Evolutionary conservation across 2,329 filamentous ascomycete genomes (phyloP).

Genomic region (Aspergillus latus): DNA sequence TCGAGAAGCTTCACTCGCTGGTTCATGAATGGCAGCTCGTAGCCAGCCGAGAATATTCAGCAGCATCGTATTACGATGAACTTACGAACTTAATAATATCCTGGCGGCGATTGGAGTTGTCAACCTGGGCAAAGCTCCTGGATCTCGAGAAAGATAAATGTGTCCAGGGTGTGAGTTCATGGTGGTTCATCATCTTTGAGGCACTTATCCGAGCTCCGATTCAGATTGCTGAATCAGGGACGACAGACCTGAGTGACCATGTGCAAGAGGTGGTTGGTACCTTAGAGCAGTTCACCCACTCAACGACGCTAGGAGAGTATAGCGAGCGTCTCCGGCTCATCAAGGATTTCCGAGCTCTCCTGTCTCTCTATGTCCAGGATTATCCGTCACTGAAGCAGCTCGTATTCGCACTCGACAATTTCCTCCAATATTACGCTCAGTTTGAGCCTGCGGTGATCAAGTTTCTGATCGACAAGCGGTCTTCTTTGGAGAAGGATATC

Average conservation of each 20-base stretch:
- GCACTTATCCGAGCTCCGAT: conserved; percentile 76
- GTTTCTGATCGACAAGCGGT: conserved; percentile 65
- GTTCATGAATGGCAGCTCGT: conserved; percentile 96
- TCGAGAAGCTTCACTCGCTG: conserved; percentile 81
- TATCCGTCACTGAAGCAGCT: conserved; percentile 60
- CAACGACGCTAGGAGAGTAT: conserved; percentile 80
- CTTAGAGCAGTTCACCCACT: conserved; percentile 74
- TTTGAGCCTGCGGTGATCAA: conserved; percentile 68
- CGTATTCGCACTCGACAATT: conserved; percentile 67
- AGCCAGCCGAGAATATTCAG: conserved; percentile 76
- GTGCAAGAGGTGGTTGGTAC: conserved; percentile 69
- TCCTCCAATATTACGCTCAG: conserved; percentile 71
- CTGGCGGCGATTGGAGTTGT: conserved; percentile 88
- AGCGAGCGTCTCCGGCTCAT: conserved; percentile 70
- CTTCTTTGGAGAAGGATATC: conserved; percentile 82
- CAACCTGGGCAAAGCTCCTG: conserved; percentile 86
- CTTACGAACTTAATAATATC: conserved; percentile 78
- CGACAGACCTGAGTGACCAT: conserved; percentile 64
- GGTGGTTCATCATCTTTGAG: conserved; percentile 98
- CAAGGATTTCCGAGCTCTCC: conserved; percentile 60
- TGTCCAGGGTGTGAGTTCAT: conserved; percentile 74
- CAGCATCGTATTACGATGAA: conserved; percentile 68
- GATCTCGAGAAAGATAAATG: conserved; percentile 79
- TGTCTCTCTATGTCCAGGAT: conserved; percentile 61
- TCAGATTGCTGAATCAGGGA: conserved; percentile 59